Base-by-base conservation (phyloP, 768 basidiomycete genomes). In the Leccinum arenicola region DNA sequence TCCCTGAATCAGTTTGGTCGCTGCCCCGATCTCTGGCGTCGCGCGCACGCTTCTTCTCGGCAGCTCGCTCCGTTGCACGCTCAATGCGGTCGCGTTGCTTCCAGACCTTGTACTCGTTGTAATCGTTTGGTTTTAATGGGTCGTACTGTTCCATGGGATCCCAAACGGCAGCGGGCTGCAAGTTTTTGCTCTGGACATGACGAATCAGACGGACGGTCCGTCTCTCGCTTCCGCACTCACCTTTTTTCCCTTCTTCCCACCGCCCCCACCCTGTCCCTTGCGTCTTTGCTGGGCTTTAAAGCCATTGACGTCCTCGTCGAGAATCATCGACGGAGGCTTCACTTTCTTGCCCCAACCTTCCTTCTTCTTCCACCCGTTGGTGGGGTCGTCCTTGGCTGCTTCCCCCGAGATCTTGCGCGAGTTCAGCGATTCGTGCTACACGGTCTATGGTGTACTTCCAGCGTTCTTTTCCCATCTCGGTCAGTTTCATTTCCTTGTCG, bases 401-500 rank as follows among this genome's bases (percentile, higher is more conserved):
- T 90, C 92, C 19, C 78, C 84, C 3, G 95, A 98, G 61, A 82
- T 94, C 38, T 80, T 99, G 66, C 86, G 86, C 69, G 97, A 99
- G 75, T 83, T 99, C 27, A 93, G 90, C 61, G 97, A 98, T 75
- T 98, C 96, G 6, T 84, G 92, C 47, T 98, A 95, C 75, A 95
- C 93, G 14, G 95, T 98, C 15, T 99, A 89, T 74, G 97, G 98
- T 70, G 97, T 99, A 6, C 84, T 99, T 51, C 93, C 95, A 4
- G 83, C 92, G 6, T 99, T 99, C 81, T 98, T 98, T 85, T 85
- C 83, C 60, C 91, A 95, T 10, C 82, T 98, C 45, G 90, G 92
- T 91, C 59, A 55, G 86, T 73, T 43, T 25, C 52, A 17, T 35
- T 19, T 61, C 3, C 52, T 62, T 25, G 17, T 45, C 15, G 38